phyloP scores from a whole-genome alignment of 202 grass and related monocot species.

The Tripidium arundinaceum region DNA sequence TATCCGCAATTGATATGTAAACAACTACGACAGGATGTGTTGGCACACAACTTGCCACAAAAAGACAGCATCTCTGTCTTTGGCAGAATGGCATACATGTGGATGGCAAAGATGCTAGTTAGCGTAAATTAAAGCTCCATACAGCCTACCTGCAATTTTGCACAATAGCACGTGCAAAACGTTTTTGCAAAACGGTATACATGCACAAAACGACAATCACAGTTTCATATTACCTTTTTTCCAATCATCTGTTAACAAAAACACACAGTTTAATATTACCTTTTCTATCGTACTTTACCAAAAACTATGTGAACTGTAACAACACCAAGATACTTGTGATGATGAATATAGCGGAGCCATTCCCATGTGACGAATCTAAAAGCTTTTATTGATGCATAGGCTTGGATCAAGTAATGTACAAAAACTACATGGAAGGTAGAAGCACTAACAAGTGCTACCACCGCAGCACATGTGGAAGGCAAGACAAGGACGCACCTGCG shows the following conservation, averaged over 20 bases:
- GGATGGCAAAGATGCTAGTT: background rate
- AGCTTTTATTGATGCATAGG: background rate
- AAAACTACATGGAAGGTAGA: background rate
- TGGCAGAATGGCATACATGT: background rate
- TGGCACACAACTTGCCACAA: background rate
- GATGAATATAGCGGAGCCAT: background rate
- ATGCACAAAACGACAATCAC: background rate
- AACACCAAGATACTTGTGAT: background rate
- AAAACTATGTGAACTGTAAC: background rate
- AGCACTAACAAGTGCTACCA: background rate
- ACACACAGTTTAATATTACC: background rate
- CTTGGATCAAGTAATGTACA: background rate
- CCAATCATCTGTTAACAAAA: no score
- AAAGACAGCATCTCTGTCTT: background rate
- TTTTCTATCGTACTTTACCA: background rate
- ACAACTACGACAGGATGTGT: background rate
- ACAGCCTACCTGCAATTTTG: background rate
- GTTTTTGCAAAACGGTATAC: no score
- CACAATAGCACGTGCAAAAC: background rate
- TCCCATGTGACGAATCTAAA: background rate
- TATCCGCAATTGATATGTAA: background rate
- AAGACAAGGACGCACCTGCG: conserved; percentile 46
- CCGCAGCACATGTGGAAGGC: background rate
- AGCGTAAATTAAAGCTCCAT: background rate
- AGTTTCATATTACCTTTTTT: no score